Evolutionary conservation across 768 basidiomycete genomes (phyloP).

Genomic region (Mrakia gelida): DNA sequence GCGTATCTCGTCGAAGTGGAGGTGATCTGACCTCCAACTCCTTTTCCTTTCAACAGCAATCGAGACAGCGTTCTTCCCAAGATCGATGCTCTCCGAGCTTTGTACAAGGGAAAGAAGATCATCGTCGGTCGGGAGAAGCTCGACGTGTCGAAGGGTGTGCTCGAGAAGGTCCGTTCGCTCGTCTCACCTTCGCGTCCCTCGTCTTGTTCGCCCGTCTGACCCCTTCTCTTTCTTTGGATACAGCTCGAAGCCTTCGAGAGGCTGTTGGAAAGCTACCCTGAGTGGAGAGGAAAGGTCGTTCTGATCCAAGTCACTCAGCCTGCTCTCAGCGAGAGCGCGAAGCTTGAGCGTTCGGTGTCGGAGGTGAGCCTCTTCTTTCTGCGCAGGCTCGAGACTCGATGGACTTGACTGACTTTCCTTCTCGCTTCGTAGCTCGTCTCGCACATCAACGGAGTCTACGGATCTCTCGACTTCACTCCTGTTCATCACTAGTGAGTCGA

Average conservation of each 20-base stretch:
- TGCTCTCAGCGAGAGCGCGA: conserved; percentile 82
- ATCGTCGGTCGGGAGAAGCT: conserved; percentile 96
- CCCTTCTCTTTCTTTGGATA: not conserved
- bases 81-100: conserved; percentile 68
- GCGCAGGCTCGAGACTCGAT: conserved; percentile 55
- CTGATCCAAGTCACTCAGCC: conserved; percentile 85
- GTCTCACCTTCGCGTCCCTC: not conserved
- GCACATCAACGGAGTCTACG: conserved; percentile 60
- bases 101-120: conserved; percentile 97
- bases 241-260: conserved; percentile 93
- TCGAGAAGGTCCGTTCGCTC: conserved; percentile 68
- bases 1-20: too few relatives aligned
- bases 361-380: conserved; percentile 62
- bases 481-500: conserved; percentile 92
- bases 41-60: conserved; percentile 37
- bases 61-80: conserved; percentile 85
- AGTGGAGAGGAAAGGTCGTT: conserved; percentile 80
- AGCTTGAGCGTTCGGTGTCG: conserved; percentile 86
- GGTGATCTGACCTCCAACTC: too few relatives aligned
- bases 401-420: not conserved
- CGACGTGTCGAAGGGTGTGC: conserved; percentile 95
- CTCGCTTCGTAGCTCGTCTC: conserved; percentile 16
- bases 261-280: conserved; percentile 83
- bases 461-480: conserved; percentile 88
- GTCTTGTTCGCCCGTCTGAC: not conserved